Evolutionary conservation across 352 stramenopile species (phyloP).

Genomic region (Pythium monospermum): DNA sequence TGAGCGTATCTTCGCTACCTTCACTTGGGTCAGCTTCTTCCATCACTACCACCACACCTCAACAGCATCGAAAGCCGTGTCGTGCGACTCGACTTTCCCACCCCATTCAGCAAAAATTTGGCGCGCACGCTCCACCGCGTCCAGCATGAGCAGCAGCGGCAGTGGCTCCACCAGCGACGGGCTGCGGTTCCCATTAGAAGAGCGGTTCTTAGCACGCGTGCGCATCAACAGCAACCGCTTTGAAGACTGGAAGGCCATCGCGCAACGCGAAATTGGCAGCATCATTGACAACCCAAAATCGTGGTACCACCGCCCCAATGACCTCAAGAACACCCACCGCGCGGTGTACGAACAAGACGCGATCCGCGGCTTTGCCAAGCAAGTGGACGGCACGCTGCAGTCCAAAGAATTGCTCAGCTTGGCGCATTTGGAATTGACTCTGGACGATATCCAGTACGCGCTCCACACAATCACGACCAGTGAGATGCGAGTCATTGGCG

Average conservation of each 20-base stretch:
- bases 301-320: conserved; percentile 26
- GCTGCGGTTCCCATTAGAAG: conserved; percentile 21
- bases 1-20: too few species aligned
- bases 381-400: conserved; percentile 6
- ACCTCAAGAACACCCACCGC: conserved; percentile 21
- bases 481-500: conserved; percentile 21
- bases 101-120: conserved; percentile 14
- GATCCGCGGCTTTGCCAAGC: conserved; percentile 18
- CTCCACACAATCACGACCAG: conserved; percentile 23
- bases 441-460: conserved; percentile 25
- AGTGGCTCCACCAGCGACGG: conserved; percentile 17
- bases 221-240: conserved; percentile 22
- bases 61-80: neutral
- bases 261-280: conserved; percentile 18
- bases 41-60: neutral
- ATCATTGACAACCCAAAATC: conserved; percentile 20
- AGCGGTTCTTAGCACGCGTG: conserved; percentile 18
- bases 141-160: too few species aligned
- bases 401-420: conserved; percentile 22
- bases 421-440: conserved; percentile 17
- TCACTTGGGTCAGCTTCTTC: too few species aligned
- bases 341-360: conserved; percentile 26
- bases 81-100: neutral
- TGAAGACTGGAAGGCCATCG: conserved; percentile 20
- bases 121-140: conserved; percentile 13